Evolutionary conservation across 257 asterid species (phyloP).

Genomic region (Orobanche coerulescens): DNA sequence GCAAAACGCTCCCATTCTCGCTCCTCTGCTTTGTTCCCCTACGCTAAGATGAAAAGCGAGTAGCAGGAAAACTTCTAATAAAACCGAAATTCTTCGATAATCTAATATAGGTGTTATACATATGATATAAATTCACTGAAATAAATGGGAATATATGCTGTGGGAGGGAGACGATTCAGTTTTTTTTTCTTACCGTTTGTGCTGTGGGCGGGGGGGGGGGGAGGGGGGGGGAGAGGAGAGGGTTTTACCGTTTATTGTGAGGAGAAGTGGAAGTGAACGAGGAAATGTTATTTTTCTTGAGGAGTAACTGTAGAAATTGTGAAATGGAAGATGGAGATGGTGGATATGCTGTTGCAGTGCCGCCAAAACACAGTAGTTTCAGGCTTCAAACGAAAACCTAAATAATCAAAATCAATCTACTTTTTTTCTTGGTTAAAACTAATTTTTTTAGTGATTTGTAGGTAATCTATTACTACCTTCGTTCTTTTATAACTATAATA

Average conservation of each 20-base stretch:
- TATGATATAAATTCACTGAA: not conserved
- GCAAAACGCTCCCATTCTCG: slow-evolving; percentile 45
- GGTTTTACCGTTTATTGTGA: slow-evolving; percentile 4
- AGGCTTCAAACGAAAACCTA: no score
- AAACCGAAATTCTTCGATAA: slow-evolving; percentile 13
- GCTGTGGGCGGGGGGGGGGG: slow-evolving; percentile 12
- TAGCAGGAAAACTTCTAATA: not conserved
- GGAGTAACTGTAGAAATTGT: no score
- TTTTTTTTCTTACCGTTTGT: slow-evolving; percentile 19
- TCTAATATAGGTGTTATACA: not conserved
- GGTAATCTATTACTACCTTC: no score
- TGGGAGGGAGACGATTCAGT: not conserved
- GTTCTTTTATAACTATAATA: no score
- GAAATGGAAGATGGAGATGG: not conserved
- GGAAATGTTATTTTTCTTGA: no score
- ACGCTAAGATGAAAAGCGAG: slow-evolving; percentile 6
- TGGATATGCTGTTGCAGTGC: slow-evolving; percentile 13
- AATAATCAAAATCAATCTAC: no score
- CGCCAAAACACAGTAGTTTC: slow-evolving; percentile 19
- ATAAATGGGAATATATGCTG: slow-evolving; percentile 5
- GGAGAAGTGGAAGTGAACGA: not conserved
- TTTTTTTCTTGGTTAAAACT: no score
- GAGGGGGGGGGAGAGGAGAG: slow-evolving; percentile 17
- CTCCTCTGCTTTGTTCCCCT: slow-evolving; percentile 9
- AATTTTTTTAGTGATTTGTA: no score